Evolutionary conservation across 129 eudicot genomes (phyloP).

Genomic region (Rutidosis leptorrhynchoides): DNA sequence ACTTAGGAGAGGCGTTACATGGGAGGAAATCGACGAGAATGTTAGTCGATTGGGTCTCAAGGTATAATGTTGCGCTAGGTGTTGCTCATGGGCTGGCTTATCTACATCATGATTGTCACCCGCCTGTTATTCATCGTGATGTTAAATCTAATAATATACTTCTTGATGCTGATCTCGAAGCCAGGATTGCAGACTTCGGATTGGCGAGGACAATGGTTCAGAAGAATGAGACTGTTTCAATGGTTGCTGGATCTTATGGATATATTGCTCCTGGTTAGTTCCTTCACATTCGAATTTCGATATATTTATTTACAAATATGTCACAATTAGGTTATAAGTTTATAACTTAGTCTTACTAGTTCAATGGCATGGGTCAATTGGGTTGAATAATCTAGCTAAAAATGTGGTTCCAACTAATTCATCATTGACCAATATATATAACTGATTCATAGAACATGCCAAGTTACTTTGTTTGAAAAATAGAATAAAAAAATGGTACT

Average conservation of each 20-base stretch:
- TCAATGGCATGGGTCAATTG: not conserved
- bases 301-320: no score
- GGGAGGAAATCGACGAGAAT: conserved; percentile 43
- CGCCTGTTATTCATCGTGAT: conserved; percentile 64
- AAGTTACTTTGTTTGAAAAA: not conserved
- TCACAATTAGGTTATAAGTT: not conserved
- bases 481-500: not conserved
- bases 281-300: not conserved
- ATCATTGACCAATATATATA: not conserved
- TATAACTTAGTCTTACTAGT: not conserved
- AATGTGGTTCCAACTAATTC: not conserved
- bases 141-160: conserved; percentile 63
- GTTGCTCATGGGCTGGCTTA: conserved; percentile 71
- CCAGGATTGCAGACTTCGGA: conserved; percentile 68
- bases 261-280: conserved; percentile 71
- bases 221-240: conserved; percentile 65
- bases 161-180: conserved; percentile 57
- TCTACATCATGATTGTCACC: conserved; percentile 65
- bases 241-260: conserved; percentile 78
- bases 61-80: conserved; percentile 63
- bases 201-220: conserved; percentile 57
- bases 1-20: conserved; percentile 56
- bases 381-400: not conserved
- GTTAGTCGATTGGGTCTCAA: conserved; percentile 70
- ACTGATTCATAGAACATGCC: not conserved